Evolutionary conservation across 192 early-diverging fungal genomes (phyloP).

Genomic region (Entomortierella chlamydospora): DNA sequence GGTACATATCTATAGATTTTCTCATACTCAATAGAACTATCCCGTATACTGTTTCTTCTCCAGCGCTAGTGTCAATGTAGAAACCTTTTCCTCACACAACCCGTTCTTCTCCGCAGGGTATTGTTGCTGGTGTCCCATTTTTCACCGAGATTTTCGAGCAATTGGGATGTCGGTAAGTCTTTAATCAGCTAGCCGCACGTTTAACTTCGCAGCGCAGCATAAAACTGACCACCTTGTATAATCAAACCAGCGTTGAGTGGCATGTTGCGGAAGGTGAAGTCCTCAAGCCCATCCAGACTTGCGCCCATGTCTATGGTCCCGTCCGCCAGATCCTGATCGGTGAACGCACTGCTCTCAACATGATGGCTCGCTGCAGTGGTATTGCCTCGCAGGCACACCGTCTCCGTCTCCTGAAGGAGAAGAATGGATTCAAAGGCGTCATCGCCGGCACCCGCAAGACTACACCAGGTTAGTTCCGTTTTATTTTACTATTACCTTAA

Average conservation of each 20-base stretch:
- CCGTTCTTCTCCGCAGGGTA: conserved; percentile 61
- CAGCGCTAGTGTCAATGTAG: no score
- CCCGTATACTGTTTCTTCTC: no score
- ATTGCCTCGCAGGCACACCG: conserved; percentile 79
- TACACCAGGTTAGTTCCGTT: conserved; percentile 76
- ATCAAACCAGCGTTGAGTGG: conserved; percentile 83
- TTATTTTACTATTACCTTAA: neutral
- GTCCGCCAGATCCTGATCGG: conserved; percentile 90
- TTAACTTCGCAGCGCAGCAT: neutral
- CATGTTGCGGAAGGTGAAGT: conserved; percentile 79
- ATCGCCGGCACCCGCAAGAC: conserved; percentile 98
- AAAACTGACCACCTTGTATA: conserved; percentile 6
- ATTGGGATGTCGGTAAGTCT: conserved; percentile 80
- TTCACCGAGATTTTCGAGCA: conserved; percentile 96
- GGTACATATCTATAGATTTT: conserved; percentile 33
- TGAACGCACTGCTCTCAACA: conserved; percentile 95
- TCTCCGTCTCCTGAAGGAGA: conserved; percentile 68
- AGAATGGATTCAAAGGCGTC: conserved; percentile 80
- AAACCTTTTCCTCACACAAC: neutral
- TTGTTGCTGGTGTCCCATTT: conserved; percentile 94
- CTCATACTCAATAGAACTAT: no score
- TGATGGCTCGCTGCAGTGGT: conserved; percentile 93
- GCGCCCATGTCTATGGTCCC: conserved; percentile 86
- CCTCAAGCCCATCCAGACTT: conserved; percentile 77
- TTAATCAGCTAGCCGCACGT: neutral